Base-by-base conservation (phyloP, 208 protist species). In the Acanthamoeba castellanii region DNA sequence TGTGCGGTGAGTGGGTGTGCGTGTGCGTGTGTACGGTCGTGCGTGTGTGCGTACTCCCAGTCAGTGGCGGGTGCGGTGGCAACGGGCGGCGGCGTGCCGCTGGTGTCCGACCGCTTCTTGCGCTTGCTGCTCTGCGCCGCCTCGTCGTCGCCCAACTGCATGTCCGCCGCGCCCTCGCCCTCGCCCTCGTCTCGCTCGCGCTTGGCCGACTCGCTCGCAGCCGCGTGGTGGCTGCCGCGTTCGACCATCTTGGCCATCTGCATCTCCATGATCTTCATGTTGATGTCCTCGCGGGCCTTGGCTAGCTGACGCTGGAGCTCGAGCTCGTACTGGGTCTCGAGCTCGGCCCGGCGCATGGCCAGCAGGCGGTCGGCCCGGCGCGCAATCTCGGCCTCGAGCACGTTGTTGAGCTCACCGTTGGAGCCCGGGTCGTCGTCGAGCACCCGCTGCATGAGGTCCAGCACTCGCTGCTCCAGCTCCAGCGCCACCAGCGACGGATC, bases 201-300 rank as follows among this genome's bases (percentile, higher is more conserved):
- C 59, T 64, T 64, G 11, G 5, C 59, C 59, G 59, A 3, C 7
- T 52, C 47, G 11, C 47, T 14, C 47, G 47, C 11, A 52, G 47
- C 4, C 47, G 47, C 7, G 47, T 52, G 47, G 4, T 11, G 47
- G 11, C 47, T 14, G 32, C 81, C 55, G 22, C 55, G 45, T 57
- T 88, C 81, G 32, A 88, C 25, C 81, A 88, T 88, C 81, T 88
- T 88, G 32, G 81, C 55, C 81, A 88, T 88, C 20, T 88, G 45
- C 13, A 88, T 88, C 47, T 88, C 81, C 81, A 88, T 88, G 30
- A 88, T 66, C 81, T 88, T 88, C 50, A 88, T 64, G 55, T 88
- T 88, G 81, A 88, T 55, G 45, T 88, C 81, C 81, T 88, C 81
- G 27, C 81, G 22, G 42, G 81, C 81, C 81, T 88, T 88, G 55